Conservation (phyloP, 2,329 filamentous ascomycete genomes). For the Curvularia eragrostidis region DNA sequence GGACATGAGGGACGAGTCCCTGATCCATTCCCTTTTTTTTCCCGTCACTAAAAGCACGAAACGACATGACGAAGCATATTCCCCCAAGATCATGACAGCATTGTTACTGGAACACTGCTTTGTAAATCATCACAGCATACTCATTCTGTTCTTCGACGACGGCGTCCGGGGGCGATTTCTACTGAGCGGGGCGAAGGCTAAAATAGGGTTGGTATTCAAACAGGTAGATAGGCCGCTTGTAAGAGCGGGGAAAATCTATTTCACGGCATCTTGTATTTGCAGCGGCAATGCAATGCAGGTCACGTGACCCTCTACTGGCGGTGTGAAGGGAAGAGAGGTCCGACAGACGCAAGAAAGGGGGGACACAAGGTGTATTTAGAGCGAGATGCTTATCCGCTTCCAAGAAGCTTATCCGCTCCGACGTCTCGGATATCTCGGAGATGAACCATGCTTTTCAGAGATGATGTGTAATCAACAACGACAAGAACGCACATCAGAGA, state of each 20-base stretch:
- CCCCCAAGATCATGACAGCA: constrained; percentile 35
- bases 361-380: background rate
- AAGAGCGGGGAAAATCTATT: constrained; percentile 20
- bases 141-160: constrained; percentile 13
- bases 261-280: background rate
- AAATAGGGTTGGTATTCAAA: background rate
- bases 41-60: constrained; percentile 39
- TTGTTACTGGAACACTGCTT: constrained; percentile 20
- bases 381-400: background rate
- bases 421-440: background rate
- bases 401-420: background rate
- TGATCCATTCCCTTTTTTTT: constrained; percentile 19
- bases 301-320: background rate
- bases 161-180: constrained; percentile 11
- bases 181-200: constrained; percentile 6
- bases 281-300: background rate
- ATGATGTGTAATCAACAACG: background rate
- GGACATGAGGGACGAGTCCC: constrained; percentile 30
- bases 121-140: constrained; percentile 32
- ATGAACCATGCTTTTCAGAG: background rate
- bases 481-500: background rate
- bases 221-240: constrained; percentile 19
- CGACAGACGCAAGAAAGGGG: background rate
- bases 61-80: constrained; percentile 41
- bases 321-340: background rate